Evolutionary conservation across 768 basidiomycete species (phyloP), one percentile per base, ranked within the genome.

Genomic region (Amylocystis lapponica): DNA sequence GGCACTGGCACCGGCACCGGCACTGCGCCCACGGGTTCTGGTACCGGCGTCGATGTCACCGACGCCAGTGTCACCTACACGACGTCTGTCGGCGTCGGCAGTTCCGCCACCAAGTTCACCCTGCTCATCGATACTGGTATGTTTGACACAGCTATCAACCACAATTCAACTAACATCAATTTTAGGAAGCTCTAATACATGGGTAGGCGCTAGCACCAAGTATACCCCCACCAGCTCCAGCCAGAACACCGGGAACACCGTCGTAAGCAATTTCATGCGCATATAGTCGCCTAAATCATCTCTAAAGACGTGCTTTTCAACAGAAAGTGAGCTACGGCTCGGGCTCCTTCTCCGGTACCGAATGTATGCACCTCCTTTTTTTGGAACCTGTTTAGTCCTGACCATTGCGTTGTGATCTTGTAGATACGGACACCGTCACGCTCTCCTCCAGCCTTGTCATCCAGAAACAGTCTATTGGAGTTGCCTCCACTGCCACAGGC

Each of bases 51-150:
- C 45, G 75, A 81, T 38, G 78, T 74, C 35, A 79, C 74, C 31
- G 75, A 81, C 56, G 65, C 79, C 55, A 69, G 65, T 41, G 75
- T 81, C 9, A 76, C 73, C 13, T 82, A 82, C 56, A 74, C 71
- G 7, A 63, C 68, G 46, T 52, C 67, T 13, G 71, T 81, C 31
- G 71, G 71, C 36, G 67, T 83, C 17, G 78, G 78, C 7, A 64
- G 52, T 36, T 78, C 78, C 5, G 52, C 74, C 2, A 72, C 71
- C 4, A 48, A 66, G 37, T 79, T 69, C 54, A 71, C 58, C 2
- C 70, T 83, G 30, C 66, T 81, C 36, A 77, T 80, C 25, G 78
- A 81, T 43, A 81, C 76, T 1, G 76, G 78, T 71, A 46, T 20
- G 64, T 49, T 10, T 19, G 2, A 29, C 16, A 20, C 5, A 10